phyloP scores from a whole-genome alignment of 2,329 filamentous ascomycete genomes.

The Alternaria incomplexa region DNA sequence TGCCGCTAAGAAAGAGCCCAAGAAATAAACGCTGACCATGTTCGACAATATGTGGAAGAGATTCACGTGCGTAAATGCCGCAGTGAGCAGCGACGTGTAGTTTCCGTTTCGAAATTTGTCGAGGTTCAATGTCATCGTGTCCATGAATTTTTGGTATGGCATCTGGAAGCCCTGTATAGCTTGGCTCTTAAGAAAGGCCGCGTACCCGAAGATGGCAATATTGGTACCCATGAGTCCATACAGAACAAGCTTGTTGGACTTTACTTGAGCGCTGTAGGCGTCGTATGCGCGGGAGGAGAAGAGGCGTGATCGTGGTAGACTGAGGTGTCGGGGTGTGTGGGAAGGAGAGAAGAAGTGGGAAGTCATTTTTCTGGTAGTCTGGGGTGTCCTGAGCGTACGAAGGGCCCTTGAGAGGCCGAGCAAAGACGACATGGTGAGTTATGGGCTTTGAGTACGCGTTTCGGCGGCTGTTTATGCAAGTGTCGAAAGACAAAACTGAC shows the following conservation, averaged over 20 bases:
- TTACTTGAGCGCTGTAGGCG: constrained; percentile 2
- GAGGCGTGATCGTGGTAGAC: constrained; percentile 13
- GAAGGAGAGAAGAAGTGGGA: constrained; percentile 29
- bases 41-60: constrained; percentile 50
- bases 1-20: constrained; percentile 43
- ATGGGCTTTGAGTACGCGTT: background rate
- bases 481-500: background rate
- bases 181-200: constrained; percentile 40
- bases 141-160: constrained; percentile 20
- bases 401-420: constrained; percentile 14
- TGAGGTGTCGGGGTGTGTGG: constrained; percentile 5
- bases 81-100: constrained; percentile 50
- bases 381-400: constrained; percentile 9
- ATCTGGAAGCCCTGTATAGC: constrained; percentile 22
- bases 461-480: background rate
- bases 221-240: constrained; percentile 51
- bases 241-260: constrained; percentile 31
- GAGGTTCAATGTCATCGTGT: constrained; percentile 45
- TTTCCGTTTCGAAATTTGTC: constrained; percentile 33
- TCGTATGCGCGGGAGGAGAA: constrained; percentile 7
- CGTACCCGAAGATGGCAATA: constrained; percentile 47
- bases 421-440: constrained; percentile 8
- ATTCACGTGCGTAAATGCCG: constrained; percentile 48
- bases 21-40: constrained; percentile 49
- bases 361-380: constrained; percentile 10